Evolutionary conservation across 768 basidiomycete species (phyloP), one percentile per base, ranked within the genome.

Genomic region (Dentipellis sp.): DNA sequence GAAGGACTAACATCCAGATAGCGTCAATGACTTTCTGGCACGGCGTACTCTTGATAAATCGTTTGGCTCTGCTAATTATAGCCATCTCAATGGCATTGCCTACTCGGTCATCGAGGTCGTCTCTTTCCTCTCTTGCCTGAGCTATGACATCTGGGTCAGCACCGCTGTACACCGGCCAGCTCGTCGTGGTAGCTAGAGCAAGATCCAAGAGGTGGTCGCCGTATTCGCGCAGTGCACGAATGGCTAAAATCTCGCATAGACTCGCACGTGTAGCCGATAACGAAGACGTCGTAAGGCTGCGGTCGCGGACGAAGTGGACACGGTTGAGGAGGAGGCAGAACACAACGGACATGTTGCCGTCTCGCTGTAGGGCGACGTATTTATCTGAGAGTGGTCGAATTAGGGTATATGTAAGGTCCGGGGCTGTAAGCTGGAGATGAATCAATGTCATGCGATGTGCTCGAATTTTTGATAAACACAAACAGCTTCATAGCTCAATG

Each of bases 71-170:
- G 58, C 88, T 81, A 19, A 95, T 75, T 60, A 97, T 94, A 4
- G 94, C 94, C 75, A 92, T 77, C 68, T 97, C 94, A 51, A 97
- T 88, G 1, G 92, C 94, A 64, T 94, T 97, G 5, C 94, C 94
- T 1, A 93, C 84, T 55, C 84, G 69, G 53, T 91, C 83, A 63
- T 90, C 86, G 35, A 86, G 67, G 62, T 88, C 86, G 54, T 84
- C 82, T 58, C 86, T 84, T 40, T 80, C 71, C 52, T 90, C 82
- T 56, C 78, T 75, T 5, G 82, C 86, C 54, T 78, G 75, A 17
- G 74, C 68, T 39, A 91, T 63, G 10, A 89, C 65, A 23, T 72
- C 73, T 2, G 77, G 69, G 50, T 85, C 84, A 5, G 88, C 88
- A 8, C 91, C 90, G 16, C 79, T 77, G 67, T 87, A 92, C 3